Conservation (phyloP, 768 basidiomycete species). For the Amanita pallidorosea region DNA sequence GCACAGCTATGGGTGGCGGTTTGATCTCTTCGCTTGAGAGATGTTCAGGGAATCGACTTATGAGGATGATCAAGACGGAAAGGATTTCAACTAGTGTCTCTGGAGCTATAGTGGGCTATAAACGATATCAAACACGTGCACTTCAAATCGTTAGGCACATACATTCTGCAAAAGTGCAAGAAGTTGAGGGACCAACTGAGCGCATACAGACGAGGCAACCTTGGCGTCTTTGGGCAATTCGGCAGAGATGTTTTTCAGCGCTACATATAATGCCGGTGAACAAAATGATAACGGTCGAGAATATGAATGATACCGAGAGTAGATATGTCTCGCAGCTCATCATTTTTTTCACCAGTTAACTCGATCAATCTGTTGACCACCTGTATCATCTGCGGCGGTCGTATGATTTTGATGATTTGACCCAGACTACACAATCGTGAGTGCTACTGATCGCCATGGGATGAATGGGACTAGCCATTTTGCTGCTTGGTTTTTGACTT, state of each 20-base stretch:
- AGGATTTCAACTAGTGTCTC: slow-evolving; percentile 79
- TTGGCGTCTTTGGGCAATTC: slow-evolving; percentile 80
- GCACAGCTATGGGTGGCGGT: slow-evolving; percentile 52
- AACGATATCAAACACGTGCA: slow-evolving; percentile 10
- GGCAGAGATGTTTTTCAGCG: slow-evolving; percentile 88
- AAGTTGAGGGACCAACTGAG: slow-evolving; percentile 76
- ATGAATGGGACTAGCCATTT: slow-evolving; percentile 56
- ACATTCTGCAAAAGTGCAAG: slow-evolving; percentile 74
- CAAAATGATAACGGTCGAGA: slow-evolving; percentile 1
- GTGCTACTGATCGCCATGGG: slow-evolving; percentile 1
- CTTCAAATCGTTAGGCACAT: slow-evolving; percentile 9
- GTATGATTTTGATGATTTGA: slow-evolving; percentile 82
- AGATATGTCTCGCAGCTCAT: slow-evolving; percentile 90
- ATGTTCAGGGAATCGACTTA: slow-evolving; percentile 70
- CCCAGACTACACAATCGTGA: slow-evolving; percentile 49
- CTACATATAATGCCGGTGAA: slow-evolving; percentile 24
- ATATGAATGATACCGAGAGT: slow-evolving; percentile 53
- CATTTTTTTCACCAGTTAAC: slow-evolving; percentile 78
- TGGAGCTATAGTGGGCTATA: slow-evolving; percentile 56
- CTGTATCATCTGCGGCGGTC: slow-evolving; percentile 69
- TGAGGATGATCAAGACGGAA: slow-evolving; percentile 80
- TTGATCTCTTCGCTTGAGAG: slow-evolving; percentile 41
- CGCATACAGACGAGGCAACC: slow-evolving; percentile 69
- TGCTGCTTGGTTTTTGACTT: slow-evolving; percentile 97
- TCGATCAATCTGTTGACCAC: slow-evolving; percentile 87